Base-by-base conservation (phyloP, 2,329 filamentous ascomycete genomes). In the Tolypocladium sp. region DNA sequence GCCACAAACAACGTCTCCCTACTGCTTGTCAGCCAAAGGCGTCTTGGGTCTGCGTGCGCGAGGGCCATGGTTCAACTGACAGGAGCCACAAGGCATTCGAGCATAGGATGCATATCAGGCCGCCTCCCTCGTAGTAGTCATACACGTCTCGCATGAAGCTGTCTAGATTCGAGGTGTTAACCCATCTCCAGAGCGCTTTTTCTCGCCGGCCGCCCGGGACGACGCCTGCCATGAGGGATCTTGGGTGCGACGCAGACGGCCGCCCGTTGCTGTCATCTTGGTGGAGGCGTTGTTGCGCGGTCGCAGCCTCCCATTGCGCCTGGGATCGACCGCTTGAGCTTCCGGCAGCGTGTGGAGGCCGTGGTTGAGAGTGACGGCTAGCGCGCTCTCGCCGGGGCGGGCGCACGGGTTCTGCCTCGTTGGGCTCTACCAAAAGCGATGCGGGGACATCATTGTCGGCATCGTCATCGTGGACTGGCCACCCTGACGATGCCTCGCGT, bases 131-230 rank as follows among this genome's bases (percentile, higher is more conserved):
- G 68, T 90, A 96, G 73, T 96, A 97, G 63, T 89, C 82, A 70
- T 97, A 97, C 4, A 96, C 90, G 62, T 85, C 89, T 58, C 85
- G 83, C 69, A 96, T 85, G 70, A 96, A 97, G 66, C 86, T 88
- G 73, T 97, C 92, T 57, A 97, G 78, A 68, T 96, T 94, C 42
- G 90, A 85, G 59, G 94, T 90, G 68, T 96, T 96, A 58, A 90
- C 90, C 90, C 92, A 97, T 73, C 90, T 84, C 88, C 91, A 97
- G 77, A 96, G 84, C 4, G 92, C 92, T 71, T 87, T 89, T 69
- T 93, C 89, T 71, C 86, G 69, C 5, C 76, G 75, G 57, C 70
- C 74, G 12, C 72, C 73, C 1, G 70, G 63, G 25, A 72, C 59
- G 20, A 67, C 59, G 52, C 66, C 62, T 68, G 67, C 60, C 65